Percentiles rank a stretch among this genome's conserved stretches.
These are phyloP conservation scores for Heterobasidion irregulare DNA, from an alignment of 1,284 basidiomycete species.

Conservation along the genomic window DNA sequence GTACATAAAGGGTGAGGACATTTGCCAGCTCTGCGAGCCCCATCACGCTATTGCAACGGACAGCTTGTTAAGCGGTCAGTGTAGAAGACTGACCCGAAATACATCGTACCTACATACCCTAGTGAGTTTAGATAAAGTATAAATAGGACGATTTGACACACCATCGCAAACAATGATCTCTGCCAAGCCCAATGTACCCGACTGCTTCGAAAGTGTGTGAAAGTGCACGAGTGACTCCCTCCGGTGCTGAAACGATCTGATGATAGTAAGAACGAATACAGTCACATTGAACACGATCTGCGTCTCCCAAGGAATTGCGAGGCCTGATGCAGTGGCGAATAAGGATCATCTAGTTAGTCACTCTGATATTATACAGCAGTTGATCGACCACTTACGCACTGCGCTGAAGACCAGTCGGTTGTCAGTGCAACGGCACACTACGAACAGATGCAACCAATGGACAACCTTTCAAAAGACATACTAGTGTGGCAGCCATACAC, in stretches of 20 bases:
- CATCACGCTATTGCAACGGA: neutral
- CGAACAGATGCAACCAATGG: too few species aligned
- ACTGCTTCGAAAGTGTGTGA: neutral
- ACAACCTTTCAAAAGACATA: neutral
- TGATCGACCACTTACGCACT: neutral
- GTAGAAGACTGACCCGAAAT: neutral
- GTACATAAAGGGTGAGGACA: neutral
- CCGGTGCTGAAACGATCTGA: too few species aligned
- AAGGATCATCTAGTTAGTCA: too few species aligned
- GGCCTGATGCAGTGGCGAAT: too few species aligned
- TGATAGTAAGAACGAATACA: too few species aligned
- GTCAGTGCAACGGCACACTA: neutral
- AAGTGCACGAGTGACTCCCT: neutral
- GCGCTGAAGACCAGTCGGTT: neutral
- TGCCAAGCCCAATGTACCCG: neutral
- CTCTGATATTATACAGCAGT: neutral
- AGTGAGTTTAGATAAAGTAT: neutral
- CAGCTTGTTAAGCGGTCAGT: neutral
- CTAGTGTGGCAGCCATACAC: too few species aligned
- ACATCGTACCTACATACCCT: neutral
- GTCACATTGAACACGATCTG: too few species aligned
- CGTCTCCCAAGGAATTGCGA: too few species aligned
- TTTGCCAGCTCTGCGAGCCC: neutral
- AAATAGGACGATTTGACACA: neutral
- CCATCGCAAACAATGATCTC: neutral